Evolutionary conservation across 768 basidiomycete species (phyloP), one percentile per base, ranked within the genome.

Genomic region (Baorangia bicolor): DNA sequence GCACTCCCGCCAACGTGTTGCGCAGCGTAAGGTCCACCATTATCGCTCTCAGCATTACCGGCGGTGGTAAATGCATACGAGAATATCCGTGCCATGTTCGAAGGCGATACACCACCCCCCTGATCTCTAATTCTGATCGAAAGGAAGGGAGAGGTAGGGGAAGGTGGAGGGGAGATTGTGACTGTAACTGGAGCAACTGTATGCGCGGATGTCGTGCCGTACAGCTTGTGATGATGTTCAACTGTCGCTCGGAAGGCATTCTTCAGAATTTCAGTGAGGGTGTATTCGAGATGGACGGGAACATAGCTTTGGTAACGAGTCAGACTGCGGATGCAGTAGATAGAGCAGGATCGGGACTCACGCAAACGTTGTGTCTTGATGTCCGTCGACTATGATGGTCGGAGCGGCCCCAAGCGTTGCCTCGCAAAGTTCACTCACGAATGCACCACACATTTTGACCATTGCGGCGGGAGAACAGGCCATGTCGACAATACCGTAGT

Each of bases 21-120:
- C 40, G 88, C 87, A 40, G 87, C 88, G 59, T 91, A 90, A 2
- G 90, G 90, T 0, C 89, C 90, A 31, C 83, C 87, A 11, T 74
- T 81, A 10, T 69, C 66, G 41, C 78, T 75, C 21, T 75, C 77
- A 6, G 67, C 61, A 40, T 79, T 74, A 7, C 85, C 87, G 4
- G 91, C 92, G 5, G 93, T 94, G 5, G 92, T 94, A 69, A 94
- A 95, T 7, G 91, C 91, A 69, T 95, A 95, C 18, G 92, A 92
- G 72, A 95, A 95, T 53, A 95, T 89, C 42, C 84, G 81, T 20
- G 80, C 75, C 79, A 94, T 82, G 68, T 94, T 83, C 11, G 79
- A 74, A 3, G 85, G 85, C 0, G 86, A 79, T 31, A 95, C 85
- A 9, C 93, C 93, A 11, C 93, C 93, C 4, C 93, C 93, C 63